Base-by-base conservation (phyloP, 257 asterid species). In the Lithospermum erythrorhizon region DNA sequence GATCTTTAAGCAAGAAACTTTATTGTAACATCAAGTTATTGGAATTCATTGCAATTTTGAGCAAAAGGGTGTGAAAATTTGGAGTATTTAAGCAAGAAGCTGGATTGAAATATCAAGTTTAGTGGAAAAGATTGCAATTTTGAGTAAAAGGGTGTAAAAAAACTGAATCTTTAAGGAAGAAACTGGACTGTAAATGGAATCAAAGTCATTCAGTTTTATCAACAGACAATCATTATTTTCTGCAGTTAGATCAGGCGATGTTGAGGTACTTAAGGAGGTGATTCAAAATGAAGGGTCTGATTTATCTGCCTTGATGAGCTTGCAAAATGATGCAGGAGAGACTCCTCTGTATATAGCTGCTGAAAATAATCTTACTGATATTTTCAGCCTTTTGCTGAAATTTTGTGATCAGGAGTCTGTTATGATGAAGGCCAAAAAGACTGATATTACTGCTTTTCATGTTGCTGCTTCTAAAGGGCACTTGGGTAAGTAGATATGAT, bases 401-500 rank as follows among this genome's bases (percentile, higher is more conserved):
- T 85, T 88, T 65, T 88, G 90, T 75, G 95, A 88, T 71, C 70
- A 82, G 73, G 70, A 79, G 68, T 70, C 68, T 53, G 89, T 74
- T 35, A 59, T 63, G 82, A 75, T 86, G 15, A 86, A 83, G 80
- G 83, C 95, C 3, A 91, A 81, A 72, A 41, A 41, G 49, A 83
- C 90, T 41, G 98, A 88, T 76, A 76, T 84, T 80, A 59, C 86
- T 70, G 86, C 86, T 59, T 81, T 91, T 58, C 94, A 89, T 64
- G 86, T 88, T 21, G 95, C 97, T 27, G 94, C 98, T 25, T 71
- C 89, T 2, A 81, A 65, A 73, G 98, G 98, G 13, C 86, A 88
- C 75, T 72, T 82, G 20, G 95, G 98, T 91, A 79, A 55, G 14
- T 41, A 6, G 2, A 9, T 20, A 45, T 21, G 17, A 37, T 27